Evolutionary conservation across 1,139 yeast species (phyloP).

Genomic region (Hansenula lynferdii): DNA sequence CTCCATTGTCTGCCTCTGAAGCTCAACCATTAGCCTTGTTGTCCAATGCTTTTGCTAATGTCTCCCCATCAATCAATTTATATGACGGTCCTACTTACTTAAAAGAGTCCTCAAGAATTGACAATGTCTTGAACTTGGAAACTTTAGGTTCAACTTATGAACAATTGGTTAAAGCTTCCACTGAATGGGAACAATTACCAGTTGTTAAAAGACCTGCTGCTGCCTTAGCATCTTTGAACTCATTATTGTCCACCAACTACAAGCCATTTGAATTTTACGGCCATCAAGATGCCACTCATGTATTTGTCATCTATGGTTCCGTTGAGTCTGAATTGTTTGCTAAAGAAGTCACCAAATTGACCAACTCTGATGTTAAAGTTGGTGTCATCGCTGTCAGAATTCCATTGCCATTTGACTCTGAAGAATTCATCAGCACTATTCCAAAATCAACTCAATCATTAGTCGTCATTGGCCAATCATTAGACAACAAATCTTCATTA

Average conservation of each 20-base stretch:
- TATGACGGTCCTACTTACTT: conserved; percentile 77
- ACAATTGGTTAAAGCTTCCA: conserved; percentile 26
- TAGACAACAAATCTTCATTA: conserved; percentile 34
- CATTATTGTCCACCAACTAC: conserved; percentile 52
- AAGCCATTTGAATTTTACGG: conserved; percentile 70
- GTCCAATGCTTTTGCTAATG: conserved; percentile 59
- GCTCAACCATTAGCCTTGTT: conserved; percentile 65
- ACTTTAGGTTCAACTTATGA: conserved; percentile 40
- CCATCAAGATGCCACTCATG: conserved; percentile 52
- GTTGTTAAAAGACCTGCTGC: conserved; percentile 35
- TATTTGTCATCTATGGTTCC: conserved; percentile 76
- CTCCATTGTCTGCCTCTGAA: conserved; percentile 61
- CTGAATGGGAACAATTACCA: conserved; percentile 24
- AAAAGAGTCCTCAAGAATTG: conserved; percentile 48
- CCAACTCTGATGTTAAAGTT: conserved; percentile 32
- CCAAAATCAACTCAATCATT: conserved; percentile 57
- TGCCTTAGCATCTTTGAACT: conserved; percentile 50
- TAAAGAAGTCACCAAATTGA: conserved; percentile 35
- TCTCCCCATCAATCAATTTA: conserved; percentile 60
- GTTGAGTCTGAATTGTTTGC: conserved; percentile 55
- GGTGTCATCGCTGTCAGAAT: conserved; percentile 74
- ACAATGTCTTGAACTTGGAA: conserved; percentile 40
- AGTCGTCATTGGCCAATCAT: conserved; percentile 59
- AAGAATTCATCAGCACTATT: conserved; percentile 51
- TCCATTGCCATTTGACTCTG: conserved; percentile 70